A percentile compares a stretch with the other conserved stretches of the same genome.
Conservation (phyloP, 352 stramenopile genomes). For the Phytophthora lateralis region DNA sequence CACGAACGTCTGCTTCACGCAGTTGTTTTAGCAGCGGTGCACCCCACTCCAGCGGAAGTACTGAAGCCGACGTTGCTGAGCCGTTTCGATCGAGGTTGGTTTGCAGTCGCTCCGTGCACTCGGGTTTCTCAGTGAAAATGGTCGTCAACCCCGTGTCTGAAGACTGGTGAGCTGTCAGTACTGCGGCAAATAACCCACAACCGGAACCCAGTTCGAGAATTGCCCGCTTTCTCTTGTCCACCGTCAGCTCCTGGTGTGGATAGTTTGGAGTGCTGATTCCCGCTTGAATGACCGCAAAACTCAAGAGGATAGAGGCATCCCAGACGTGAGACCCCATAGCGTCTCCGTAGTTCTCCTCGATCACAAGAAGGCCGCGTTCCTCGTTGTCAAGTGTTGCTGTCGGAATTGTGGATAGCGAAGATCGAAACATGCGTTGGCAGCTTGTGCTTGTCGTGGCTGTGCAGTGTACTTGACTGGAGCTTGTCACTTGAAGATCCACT, state of each 20-base stretch:
- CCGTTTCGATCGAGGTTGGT: slow-evolving; percentile 43
- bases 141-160: neutral
- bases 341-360: slow-evolving; percentile 69
- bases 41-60: slow-evolving; percentile 47
- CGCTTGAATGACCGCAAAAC: slow-evolving; percentile 37
- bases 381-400: neutral
- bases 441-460: slow-evolving; percentile 3
- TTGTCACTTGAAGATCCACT: slow-evolving; percentile 15
- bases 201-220: slow-evolving; percentile 58
- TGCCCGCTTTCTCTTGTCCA: neutral
- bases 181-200: slow-evolving; percentile 52
- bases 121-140: slow-evolving; percentile 45
- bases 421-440: slow-evolving; percentile 18
- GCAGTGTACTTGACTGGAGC: neutral
- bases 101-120: slow-evolving; percentile 32
- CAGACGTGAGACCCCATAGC: slow-evolving; percentile 72
- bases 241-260: neutral
- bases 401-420: neutral
- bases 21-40: slow-evolving; percentile 2
- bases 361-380: slow-evolving; percentile 15
- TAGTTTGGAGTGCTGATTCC: neutral
- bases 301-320: slow-evolving; percentile 67
- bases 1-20: slow-evolving; percentile 7
- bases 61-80: neutral
- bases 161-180: slow-evolving; percentile 15